These are phyloP conservation scores for Talaromyces stipitatus DNA, from an alignment of 495 filamentous ascomycete genomes.

Conservation along the genomic window DNA sequence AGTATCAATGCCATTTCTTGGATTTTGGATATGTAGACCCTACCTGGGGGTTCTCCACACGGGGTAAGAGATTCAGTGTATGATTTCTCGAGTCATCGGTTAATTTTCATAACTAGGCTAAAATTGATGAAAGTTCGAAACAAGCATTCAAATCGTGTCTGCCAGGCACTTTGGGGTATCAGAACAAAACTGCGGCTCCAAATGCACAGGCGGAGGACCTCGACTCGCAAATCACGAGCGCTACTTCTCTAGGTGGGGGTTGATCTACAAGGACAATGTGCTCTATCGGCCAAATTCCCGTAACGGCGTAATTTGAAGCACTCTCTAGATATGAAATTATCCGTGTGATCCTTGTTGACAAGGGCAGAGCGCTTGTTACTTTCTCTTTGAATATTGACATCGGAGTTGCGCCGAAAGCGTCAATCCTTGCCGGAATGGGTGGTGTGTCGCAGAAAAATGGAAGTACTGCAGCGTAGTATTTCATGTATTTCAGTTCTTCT, in stretches of 20 bases:
- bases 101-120: not conserved
- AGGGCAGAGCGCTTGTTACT: not conserved
- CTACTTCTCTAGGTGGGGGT: not conserved
- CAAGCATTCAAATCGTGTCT: not conserved
- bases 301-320: not conserved
- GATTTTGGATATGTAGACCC: not conserved
- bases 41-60: not conserved
- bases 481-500: not conserved
- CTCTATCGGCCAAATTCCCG: no score
- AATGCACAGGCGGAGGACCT: not conserved
- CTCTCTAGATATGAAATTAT: not conserved
- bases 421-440: not conserved
- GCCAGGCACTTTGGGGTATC: not conserved
- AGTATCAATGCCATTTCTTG: no score
- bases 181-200: not conserved
- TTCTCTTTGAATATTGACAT: not conserved
- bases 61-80: not conserved
- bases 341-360: not conserved
- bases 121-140: not conserved
- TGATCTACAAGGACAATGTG: not conserved
- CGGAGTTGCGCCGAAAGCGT: constrained; percentile 2
- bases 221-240: not conserved
- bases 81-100: not conserved
- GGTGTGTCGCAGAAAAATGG: not conserved
- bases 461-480: not conserved